Evolutionary conservation across 2,329 filamentous ascomycete genomes (phyloP).

Genomic region (Colletotrichum chrysophilum): DNA sequence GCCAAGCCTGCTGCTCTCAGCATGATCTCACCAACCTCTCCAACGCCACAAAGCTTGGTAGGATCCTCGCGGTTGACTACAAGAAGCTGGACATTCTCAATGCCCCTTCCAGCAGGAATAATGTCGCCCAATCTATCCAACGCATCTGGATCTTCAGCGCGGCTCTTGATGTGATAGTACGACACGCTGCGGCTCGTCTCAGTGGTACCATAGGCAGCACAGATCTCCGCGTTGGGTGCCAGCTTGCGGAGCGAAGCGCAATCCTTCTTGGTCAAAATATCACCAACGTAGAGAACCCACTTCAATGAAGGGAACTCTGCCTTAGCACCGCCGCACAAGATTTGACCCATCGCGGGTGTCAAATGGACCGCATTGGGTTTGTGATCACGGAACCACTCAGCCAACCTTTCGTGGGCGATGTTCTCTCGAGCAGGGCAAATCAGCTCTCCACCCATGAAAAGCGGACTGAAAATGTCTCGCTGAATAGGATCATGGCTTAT

Average conservation of each 20-base stretch:
- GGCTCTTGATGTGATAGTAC: constrained; percentile 79
- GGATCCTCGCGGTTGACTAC: constrained; percentile 75
- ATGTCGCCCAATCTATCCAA: constrained; percentile 64
- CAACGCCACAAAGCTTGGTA: constrained; percentile 73
- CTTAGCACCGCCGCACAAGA: constrained; percentile 81
- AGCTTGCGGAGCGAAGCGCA: constrained; percentile 76
- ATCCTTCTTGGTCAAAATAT: constrained; percentile 85
- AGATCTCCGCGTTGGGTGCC: constrained; percentile 75
- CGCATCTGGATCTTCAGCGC: constrained; percentile 60
- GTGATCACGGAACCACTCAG: constrained; percentile 85
- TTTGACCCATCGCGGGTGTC: constrained; percentile 96
- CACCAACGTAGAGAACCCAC: constrained; percentile 88
- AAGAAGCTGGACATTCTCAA: constrained; percentile 87
- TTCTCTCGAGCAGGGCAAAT: constrained; percentile 81
- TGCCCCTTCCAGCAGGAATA: constrained; percentile 84
- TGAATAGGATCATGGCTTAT: constrained; percentile 16
- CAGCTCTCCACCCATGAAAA: constrained; percentile 83
- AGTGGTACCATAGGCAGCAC: constrained; percentile 89
- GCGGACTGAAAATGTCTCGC: constrained; percentile 84
- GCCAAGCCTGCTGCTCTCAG: constrained; percentile 78
- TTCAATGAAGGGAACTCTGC: constrained; percentile 78
- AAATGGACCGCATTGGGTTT: constrained; percentile 82
- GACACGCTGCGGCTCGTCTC: constrained; percentile 60
- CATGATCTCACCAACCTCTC: constrained; percentile 85
- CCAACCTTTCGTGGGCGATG: constrained; percentile 84